These are phyloP conservation scores for Bipolaris gigantea DNA, from an alignment of 2,329 filamentous ascomycete species.

Conservation along the genomic window DNA sequence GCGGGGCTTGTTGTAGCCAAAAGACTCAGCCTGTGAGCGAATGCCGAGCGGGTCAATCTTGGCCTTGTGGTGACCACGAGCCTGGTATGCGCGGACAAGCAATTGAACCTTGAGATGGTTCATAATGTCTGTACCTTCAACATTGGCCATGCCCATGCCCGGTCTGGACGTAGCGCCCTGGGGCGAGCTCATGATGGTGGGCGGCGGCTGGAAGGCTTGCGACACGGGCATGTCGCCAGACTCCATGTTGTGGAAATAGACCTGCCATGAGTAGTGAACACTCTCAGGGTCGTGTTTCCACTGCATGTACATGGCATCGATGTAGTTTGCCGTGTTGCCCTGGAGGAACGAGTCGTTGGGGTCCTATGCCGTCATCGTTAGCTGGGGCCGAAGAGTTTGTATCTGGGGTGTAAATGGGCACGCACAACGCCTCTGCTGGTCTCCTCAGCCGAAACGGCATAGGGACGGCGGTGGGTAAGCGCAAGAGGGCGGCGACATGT, in stretches of 20 bases:
- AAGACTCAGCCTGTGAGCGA: slow-evolving; percentile 78
- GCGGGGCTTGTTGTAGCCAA: slow-evolving; percentile 84
- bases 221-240: slow-evolving; percentile 96
- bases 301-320: slow-evolving; percentile 99
- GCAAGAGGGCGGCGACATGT: slow-evolving; percentile 54
- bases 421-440: slow-evolving; percentile 64
- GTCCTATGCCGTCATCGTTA: slow-evolving; percentile 57
- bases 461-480: slow-evolving; percentile 54
- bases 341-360: slow-evolving; percentile 95
- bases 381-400: slow-evolving; percentile 22
- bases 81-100: slow-evolving; percentile 95
- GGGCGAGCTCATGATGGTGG: slow-evolving; percentile 82
- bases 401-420: slow-evolving; percentile 13
- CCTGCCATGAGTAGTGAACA: slow-evolving; percentile 97
- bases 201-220: slow-evolving; percentile 93
- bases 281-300: slow-evolving; percentile 94
- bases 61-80: slow-evolving; percentile 96
- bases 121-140: slow-evolving; percentile 77
- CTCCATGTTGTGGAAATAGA: slow-evolving; percentile 99
- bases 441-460: slow-evolving; percentile 63
- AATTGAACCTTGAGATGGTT: slow-evolving; percentile 99
- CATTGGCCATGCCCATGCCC: slow-evolving; percentile 65
- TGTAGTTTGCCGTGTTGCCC: slow-evolving; percentile 96
- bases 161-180: slow-evolving; percentile 74
- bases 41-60: slow-evolving; percentile 96